Conservation (phyloP, 2,329 filamentous ascomycete species). For the Beauveria rudraprayagi region DNA sequence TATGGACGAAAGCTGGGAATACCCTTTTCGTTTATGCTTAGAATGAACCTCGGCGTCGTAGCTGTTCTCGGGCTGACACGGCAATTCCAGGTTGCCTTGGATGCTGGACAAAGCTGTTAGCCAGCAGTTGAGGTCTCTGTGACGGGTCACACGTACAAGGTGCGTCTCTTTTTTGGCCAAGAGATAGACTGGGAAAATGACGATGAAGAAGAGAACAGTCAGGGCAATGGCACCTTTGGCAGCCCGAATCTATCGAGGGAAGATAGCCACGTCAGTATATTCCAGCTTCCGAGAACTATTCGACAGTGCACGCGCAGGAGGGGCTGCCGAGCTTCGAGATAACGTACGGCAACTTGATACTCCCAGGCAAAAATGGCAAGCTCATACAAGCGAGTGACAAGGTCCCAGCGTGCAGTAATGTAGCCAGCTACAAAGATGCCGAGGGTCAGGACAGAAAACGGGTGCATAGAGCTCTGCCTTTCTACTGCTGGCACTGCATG, state of each 20-base stretch:
- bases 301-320: background rate
- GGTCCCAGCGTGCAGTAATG: conserved; percentile 98
- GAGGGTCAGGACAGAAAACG: conserved; percentile 90
- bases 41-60: conserved; percentile 90
- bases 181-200: conserved; percentile 77
- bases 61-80: conserved; percentile 90
- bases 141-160: conserved; percentile 51
- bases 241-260: conserved; percentile 58
- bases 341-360: conserved; percentile 86
- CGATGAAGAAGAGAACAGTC: conserved; percentile 73
- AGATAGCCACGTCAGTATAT: background rate
- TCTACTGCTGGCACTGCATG: conserved; percentile 33
- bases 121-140: conserved; percentile 4
- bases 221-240: conserved; percentile 78
- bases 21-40: conserved; percentile 34
- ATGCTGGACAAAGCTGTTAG: conserved; percentile 49
- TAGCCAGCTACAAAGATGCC: conserved; percentile 99
- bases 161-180: conserved; percentile 73
- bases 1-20: conserved; percentile 15
- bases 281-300: background rate
- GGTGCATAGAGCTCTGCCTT: conserved; percentile 72
- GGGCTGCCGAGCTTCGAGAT: background rate
- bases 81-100: conserved; percentile 69
- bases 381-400: conserved; percentile 94
- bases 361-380: conserved; percentile 96